phyloP scores from a whole-genome alignment of 164 flowering plant species.

The Pachysandra terminalis region DNA sequence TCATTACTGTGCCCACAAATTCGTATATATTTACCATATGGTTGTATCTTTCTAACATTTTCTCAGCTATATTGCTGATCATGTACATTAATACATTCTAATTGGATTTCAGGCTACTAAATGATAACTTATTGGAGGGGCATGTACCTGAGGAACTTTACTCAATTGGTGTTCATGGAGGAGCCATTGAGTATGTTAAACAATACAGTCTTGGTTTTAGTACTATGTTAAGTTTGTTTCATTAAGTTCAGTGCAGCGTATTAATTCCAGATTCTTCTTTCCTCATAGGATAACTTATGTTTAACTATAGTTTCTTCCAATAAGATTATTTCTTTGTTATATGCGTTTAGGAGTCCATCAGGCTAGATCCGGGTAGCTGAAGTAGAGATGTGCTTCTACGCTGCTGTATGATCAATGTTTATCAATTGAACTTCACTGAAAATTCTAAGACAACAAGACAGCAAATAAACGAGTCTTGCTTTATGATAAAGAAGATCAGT shows the following conservation, averaged over 20 bases:
- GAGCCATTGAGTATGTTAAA: conserved; percentile 78
- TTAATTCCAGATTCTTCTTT: neutral
- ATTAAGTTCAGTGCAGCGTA: neutral
- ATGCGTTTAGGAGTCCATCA: too few species aligned
- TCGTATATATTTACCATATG: neutral
- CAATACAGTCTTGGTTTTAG: neutral
- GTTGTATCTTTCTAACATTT: neutral
- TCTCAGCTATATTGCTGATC: neutral
- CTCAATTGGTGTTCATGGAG: conserved; percentile 96
- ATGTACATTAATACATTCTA: neutral
- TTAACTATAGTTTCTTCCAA: neutral
- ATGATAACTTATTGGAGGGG: conserved; percentile 78
- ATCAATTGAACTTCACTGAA: too few species aligned
- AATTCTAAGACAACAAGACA: too few species aligned
- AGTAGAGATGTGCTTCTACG: too few species aligned
- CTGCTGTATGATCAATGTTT: too few species aligned
- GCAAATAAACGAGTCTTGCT: too few species aligned
- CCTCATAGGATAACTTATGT: neutral
- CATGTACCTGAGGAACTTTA: conserved; percentile 79
- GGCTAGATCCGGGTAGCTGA: too few species aligned
- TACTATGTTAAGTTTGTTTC: neutral
- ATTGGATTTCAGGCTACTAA: conserved; percentile 65
- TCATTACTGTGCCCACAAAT: neutral
- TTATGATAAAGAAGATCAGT: too few species aligned
- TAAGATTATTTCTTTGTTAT: neutral